These are phyloP conservation scores for Hemisphaericaspora xylanilytica DNA, from an alignment of 1,139 yeast species.

Conservation along the genomic window DNA sequence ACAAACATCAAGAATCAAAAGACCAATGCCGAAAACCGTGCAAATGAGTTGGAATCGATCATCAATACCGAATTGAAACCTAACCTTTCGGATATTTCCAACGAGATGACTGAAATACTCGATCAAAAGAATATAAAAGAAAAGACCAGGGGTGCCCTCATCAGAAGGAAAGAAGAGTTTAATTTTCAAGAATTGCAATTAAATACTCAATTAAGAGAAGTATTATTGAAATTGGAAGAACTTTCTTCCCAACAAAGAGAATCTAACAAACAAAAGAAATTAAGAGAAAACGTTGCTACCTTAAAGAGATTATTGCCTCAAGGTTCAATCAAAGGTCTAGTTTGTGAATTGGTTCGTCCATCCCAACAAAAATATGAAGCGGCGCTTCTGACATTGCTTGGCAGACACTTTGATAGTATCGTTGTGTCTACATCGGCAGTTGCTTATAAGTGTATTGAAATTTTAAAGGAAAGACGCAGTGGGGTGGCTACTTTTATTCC, in stretches of 20 bases:
- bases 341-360: conserved; percentile 80
- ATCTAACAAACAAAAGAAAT: conserved; percentile 61
- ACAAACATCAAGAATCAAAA: conserved; percentile 44
- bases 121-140: conserved; percentile 40
- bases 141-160: conserved; percentile 39
- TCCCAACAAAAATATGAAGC: conserved; percentile 68
- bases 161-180: conserved; percentile 45
- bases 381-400: conserved; percentile 79
- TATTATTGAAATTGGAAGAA: conserved; percentile 64
- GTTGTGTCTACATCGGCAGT: conserved; percentile 74
- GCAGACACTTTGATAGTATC: conserved; percentile 76
- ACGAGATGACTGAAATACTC: conserved; percentile 33
- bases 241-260: conserved; percentile 75
- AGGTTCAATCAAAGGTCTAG: conserved; percentile 72
- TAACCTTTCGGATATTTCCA: conserved; percentile 32
- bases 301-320: conserved; percentile 68
- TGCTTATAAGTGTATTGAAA: conserved; percentile 81
- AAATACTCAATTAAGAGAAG: conserved; percentile 64
- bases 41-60: conserved; percentile 31
- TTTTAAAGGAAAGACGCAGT: conserved; percentile 78
- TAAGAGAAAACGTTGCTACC: conserved; percentile 69
- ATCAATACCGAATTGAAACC: conserved; percentile 33
- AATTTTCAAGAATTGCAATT: conserved; percentile 51
- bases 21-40: conserved; percentile 37
- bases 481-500: conserved; percentile 91